Evolutionary conservation across 345 rosid genomes (phyloP).

Genomic region (Corchorus capsularis): DNA sequence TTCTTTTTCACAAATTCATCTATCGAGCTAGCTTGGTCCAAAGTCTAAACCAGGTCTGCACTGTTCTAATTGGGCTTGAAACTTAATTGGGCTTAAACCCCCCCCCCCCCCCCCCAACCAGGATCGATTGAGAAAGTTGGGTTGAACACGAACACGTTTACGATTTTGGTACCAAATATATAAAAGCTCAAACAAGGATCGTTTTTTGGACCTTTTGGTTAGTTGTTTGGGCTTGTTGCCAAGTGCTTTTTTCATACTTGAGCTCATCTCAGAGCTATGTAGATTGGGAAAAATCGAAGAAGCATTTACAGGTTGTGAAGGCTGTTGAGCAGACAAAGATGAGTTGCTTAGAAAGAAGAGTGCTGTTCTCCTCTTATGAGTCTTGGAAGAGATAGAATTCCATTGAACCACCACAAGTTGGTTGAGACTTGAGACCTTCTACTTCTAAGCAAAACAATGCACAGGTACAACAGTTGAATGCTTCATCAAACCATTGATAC

Average conservation of each 20-base stretch:
- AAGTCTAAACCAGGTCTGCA: constrained; percentile 30
- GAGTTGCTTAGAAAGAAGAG: constrained; percentile 29
- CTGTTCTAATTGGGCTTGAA: constrained; percentile 32
- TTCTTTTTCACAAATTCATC: constrained; percentile 30
- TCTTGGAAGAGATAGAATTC: neutral
- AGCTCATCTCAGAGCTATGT: constrained; percentile 34
- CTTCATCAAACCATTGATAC: neutral
- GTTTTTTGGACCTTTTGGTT: constrained; percentile 26
- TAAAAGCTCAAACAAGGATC: constrained; percentile 19
- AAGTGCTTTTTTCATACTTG: constrained; percentile 32
- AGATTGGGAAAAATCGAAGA: constrained; percentile 27
- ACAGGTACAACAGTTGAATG: too few species aligned
- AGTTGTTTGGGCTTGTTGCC: constrained; percentile 26
- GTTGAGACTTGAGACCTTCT: neutral
- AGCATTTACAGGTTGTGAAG: constrained; percentile 24
- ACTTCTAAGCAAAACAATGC: neutral
- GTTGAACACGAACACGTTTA: constrained; percentile 28
- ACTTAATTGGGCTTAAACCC: constrained; percentile 9
- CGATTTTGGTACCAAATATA: constrained; percentile 31
- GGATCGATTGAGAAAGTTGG: constrained; percentile 27
- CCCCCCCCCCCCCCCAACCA: too few species aligned
- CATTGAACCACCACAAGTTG: neutral
- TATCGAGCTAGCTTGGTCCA: constrained; percentile 27
- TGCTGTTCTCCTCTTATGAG: constrained; percentile 27
- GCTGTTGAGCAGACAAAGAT: constrained; percentile 29